phyloP scores from a whole-genome alignment of 129 eudicot genomes.

The Sambucus nigra region DNA sequence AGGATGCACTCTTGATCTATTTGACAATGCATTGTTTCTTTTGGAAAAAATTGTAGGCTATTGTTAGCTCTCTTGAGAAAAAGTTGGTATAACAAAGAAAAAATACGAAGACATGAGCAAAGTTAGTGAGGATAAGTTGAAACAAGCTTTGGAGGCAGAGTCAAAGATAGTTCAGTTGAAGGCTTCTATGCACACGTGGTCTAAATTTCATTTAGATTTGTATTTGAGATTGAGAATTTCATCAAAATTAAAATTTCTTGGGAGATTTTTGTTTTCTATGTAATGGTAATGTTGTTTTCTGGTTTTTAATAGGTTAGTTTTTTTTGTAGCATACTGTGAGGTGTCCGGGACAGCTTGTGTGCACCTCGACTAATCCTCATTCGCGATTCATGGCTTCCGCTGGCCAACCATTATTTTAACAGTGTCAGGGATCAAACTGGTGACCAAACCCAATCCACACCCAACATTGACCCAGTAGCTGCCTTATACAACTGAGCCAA shows the following conservation, averaged over 20 bases:
- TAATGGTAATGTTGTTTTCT: neutral
- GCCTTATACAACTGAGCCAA: no score
- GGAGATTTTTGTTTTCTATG: no score
- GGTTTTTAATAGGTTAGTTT: conserved; percentile 14
- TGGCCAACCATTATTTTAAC: no score
- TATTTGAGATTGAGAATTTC: neutral
- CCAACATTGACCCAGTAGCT: no score
- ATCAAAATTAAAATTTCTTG: neutral
- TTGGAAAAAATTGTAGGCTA: conserved; percentile 32
- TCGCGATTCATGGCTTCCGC: no score
- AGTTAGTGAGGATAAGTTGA: conserved; percentile 84
- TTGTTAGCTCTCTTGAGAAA: conserved; percentile 77
- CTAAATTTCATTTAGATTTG: neutral
- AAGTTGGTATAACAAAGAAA: conserved; percentile 83
- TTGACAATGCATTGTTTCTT: neutral
- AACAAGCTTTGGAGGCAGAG: conserved; percentile 93
- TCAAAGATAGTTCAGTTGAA: conserved; percentile 68
- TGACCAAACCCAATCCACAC: no score
- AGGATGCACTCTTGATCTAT: neutral
- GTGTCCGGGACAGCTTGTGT: no score
- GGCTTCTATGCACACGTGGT: conserved; percentile 85
- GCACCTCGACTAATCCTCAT: no score
- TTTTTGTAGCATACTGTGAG: conserved; percentile 43
- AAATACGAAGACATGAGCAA: conserved; percentile 80
- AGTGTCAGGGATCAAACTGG: no score